Percentiles rank a stretch among this genome's conserved stretches.
These are phyloP conservation scores for Scedosporium aurantiacum DNA, from an alignment of 2,329 filamentous ascomycete genomes.

Conservation along the genomic window DNA sequence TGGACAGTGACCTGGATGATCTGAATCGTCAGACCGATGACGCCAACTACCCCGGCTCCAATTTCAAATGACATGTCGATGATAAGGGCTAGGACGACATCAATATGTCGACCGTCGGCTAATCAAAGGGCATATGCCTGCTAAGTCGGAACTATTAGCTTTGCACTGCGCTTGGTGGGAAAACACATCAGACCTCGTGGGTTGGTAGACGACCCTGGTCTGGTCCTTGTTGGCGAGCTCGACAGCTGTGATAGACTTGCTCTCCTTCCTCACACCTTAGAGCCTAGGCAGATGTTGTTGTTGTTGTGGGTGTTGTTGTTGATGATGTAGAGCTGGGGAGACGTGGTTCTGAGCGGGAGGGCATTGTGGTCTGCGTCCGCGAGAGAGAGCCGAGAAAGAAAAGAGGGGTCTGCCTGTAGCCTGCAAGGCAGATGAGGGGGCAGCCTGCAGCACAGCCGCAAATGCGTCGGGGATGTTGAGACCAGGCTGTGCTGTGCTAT, in stretches of 20 bases:
- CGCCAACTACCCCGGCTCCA: conserved; percentile 2
- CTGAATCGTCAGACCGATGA: conserved; percentile 9
- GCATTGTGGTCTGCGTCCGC: neutral
- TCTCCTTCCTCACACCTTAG: too few relatives aligned
- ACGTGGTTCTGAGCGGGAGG: neutral
- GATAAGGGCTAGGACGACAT: neutral
- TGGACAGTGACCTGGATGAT: neutral
- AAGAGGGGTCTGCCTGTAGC: neutral
- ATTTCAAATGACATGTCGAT: neutral
- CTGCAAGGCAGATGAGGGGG: neutral
- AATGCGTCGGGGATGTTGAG: neutral
- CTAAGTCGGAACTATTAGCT: too few relatives aligned
- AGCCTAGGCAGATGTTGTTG: neutral
- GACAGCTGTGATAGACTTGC: too few relatives aligned
- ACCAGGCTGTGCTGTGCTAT: neutral
- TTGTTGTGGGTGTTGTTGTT: too few relatives aligned
- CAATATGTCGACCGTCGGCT: too few relatives aligned
- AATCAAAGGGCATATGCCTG: too few relatives aligned
- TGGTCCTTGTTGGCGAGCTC: too few relatives aligned
- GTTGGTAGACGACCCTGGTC: too few relatives aligned
- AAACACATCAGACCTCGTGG: too few relatives aligned
- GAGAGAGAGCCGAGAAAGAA: neutral
- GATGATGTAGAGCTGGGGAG: neutral
- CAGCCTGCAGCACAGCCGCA: neutral
- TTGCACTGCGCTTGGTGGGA: too few relatives aligned